Conservation (phyloP, 2,329 filamentous ascomycete genomes). For the Pyricularia sp. region DNA sequence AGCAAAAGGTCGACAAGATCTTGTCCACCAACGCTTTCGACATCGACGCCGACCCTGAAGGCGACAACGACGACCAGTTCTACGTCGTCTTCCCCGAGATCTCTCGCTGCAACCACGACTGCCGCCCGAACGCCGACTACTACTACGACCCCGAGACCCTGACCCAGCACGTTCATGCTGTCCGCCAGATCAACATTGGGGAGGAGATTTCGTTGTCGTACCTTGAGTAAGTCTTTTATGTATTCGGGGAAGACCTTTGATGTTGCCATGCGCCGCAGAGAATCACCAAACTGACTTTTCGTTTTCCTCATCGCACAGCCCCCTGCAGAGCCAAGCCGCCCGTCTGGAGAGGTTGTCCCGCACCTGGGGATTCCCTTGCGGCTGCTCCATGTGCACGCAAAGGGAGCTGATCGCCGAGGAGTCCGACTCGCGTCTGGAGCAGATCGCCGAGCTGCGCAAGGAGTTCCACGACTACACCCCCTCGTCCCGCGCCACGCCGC, state of each 20-base stretch:
- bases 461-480: slow-evolving; percentile 22
- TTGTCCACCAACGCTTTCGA: slow-evolving; percentile 29
- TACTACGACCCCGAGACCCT: slow-evolving; percentile 27
- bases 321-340: slow-evolving; percentile 17
- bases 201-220: slow-evolving; percentile 35
- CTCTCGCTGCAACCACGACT: slow-evolving; percentile 35
- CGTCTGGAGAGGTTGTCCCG: slow-evolving; percentile 20
- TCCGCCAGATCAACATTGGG: slow-evolving; percentile 27
- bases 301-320: slow-evolving; percentile 12
- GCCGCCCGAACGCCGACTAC: slow-evolving; percentile 33
- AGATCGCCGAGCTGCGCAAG: slow-evolving; percentile 20
- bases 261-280: background rate
- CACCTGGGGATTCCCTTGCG: slow-evolving; percentile 31
- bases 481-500: slow-evolving; percentile 20
- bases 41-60: slow-evolving; percentile 20
- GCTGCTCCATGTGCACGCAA: slow-evolving; percentile 27
- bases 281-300: background rate
- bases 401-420: slow-evolving; percentile 15
- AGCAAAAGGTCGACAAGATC: slow-evolving; percentile 23
- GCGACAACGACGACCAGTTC: slow-evolving; percentile 18
- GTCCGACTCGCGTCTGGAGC: slow-evolving; percentile 27
- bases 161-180: slow-evolving; percentile 27
- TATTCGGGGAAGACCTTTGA: background rate
- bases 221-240: slow-evolving; percentile 21
- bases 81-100: slow-evolving; percentile 30